Base-by-base conservation (phyloP, 129 eudicot species). In the Silybum marianum region DNA sequence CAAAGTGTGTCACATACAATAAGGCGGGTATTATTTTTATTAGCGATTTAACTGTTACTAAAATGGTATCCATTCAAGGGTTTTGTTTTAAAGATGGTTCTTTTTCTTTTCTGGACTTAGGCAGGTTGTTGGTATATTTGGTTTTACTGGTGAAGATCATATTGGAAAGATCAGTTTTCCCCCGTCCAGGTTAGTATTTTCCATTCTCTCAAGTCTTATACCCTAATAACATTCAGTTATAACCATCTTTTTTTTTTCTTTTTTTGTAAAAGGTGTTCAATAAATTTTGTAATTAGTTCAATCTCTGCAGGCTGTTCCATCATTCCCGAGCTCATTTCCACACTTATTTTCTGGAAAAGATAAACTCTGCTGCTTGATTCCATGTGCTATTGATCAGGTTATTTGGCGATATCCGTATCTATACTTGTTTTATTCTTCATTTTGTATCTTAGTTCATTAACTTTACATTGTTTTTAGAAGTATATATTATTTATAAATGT, bases 311-410 rank as follows among this genome's bases (percentile, higher is more conserved):
- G 98, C 97, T 66, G 98, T 87, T 85, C 98, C 98, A 19, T 92
- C 98, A 39, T 95, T 95, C 69, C 97, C 98, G 21, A 92, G 97
- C 81, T 92, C 98, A 82, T 95, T 95, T 85, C 98, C 98, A 6
- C 98, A 95, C 84, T 81, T 95, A 65, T 95, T 95, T 89, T 62
- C 92, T 62, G 97, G 96, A 12, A 83, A 89, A 36, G 97, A 95
- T 76, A 95, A 85, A 69, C 92, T 85, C 21, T 94, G 97, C 58
- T 95, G 98, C 85, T 82, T 95, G 80, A 88, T 95, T 87, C 98
- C 98, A 21, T 95, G 98, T 84, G 98, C 98, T 38, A 95, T 95
- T 82, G 98, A 95, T 76, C 98, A 95, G 98, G 98, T 95, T n/a
- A n/a, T n/a, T n/a, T 71, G n/a, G n/a, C n/a, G n/a, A n/a, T n/a